Evolutionary conservation across 1,284 basidiomycete species (phyloP).

Genomic region (Malassezia dermatis): DNA sequence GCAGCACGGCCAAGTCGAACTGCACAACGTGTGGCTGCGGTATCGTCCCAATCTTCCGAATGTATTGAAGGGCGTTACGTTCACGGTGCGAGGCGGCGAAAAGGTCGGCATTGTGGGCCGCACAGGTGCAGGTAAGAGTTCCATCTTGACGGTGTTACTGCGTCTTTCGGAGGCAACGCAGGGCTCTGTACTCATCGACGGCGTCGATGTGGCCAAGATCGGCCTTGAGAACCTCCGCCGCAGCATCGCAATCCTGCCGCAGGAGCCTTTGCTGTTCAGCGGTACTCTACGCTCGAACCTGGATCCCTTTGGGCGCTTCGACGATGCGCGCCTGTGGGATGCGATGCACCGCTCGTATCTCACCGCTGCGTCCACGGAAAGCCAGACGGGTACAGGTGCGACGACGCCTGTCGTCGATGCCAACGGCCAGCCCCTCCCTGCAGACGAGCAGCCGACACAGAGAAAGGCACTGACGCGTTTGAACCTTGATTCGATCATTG

Average conservation of each 20-base stretch:
- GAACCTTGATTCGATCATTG: slow-evolving; percentile 41
- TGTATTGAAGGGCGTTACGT: slow-evolving; percentile 51
- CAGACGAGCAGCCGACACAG: not conserved
- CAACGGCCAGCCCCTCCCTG: not conserved
- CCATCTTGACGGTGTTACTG: slow-evolving; percentile 62
- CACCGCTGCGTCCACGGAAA: slow-evolving; percentile 23
- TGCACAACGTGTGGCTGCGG: slow-evolving; percentile 48
- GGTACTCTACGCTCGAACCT: slow-evolving; percentile 49
- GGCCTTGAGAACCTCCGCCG: slow-evolving; percentile 49
- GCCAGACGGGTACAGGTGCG: slow-evolving; percentile 14
- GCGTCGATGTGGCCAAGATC: slow-evolving; percentile 53
- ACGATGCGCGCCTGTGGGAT: slow-evolving; percentile 45
- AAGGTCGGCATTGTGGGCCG: slow-evolving; percentile 54
- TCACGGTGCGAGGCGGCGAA: slow-evolving; percentile 50
- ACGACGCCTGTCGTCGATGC: not conserved
- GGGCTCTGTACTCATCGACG: slow-evolving; percentile 64
- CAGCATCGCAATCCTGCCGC: slow-evolving; percentile 33
- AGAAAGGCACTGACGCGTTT: slow-evolving; percentile 26
- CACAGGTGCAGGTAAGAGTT: slow-evolving; percentile 59
- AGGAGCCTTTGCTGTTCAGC: slow-evolving; percentile 48
- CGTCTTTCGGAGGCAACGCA: slow-evolving; percentile 59
- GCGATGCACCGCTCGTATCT: slow-evolving; percentile 47
- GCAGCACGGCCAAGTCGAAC: slow-evolving; percentile 35
- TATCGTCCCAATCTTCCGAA: slow-evolving; percentile 53
- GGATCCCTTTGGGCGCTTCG: slow-evolving; percentile 46